Conservation (phyloP, 1,284 basidiomycete genomes). For the Singerocomus inundabilis region DNA sequence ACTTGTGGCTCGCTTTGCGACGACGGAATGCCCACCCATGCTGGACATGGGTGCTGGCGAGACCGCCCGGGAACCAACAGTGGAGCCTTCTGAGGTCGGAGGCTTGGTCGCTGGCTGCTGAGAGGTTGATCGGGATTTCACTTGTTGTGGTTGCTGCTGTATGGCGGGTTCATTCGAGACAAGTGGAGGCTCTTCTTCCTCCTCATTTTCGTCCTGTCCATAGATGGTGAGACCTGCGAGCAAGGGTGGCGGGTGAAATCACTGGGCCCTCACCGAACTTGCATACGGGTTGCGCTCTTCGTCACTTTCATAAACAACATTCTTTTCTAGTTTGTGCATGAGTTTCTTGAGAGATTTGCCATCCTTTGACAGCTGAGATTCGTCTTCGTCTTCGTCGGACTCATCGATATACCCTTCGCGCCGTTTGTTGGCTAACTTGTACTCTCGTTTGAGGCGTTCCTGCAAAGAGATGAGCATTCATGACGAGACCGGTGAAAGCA, state of each 20-base stretch:
- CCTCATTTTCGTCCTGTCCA: slow-evolving; percentile 62
- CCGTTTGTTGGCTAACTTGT: slow-evolving; percentile 72
- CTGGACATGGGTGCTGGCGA: slow-evolving; percentile 53
- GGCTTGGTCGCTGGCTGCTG: slow-evolving; percentile 33
- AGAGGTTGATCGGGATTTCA: slow-evolving; percentile 33
- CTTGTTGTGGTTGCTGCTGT: slow-evolving; percentile 47
- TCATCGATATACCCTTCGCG: slow-evolving; percentile 69
- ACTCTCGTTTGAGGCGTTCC: slow-evolving; percentile 84
- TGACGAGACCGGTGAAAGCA: neutral
- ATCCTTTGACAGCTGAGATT: slow-evolving; percentile 58
- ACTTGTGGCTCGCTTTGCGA: slow-evolving; percentile 82
- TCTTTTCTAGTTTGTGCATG: slow-evolving; percentile 70
- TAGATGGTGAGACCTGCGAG: slow-evolving; percentile 10
- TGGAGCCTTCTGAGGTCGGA: slow-evolving; percentile 31
- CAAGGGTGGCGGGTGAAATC: neutral
- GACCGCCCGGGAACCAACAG: slow-evolving; percentile 49
- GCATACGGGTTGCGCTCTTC: slow-evolving; percentile 81
- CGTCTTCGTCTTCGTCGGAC: slow-evolving; percentile 67
- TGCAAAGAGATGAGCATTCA: slow-evolving; percentile 31
- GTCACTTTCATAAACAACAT: slow-evolving; percentile 75
- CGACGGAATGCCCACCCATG: slow-evolving; percentile 66
- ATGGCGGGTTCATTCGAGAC: slow-evolving; percentile 58
- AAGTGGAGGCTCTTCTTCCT: slow-evolving; percentile 55
- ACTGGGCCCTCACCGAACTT: slow-evolving; percentile 57
- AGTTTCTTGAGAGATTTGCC: slow-evolving; percentile 78